Evolutionary conservation across 768 basidiomycete species (phyloP), one percentile per base, ranked within the genome.

Genomic region (Termitomyces heimii): DNA sequence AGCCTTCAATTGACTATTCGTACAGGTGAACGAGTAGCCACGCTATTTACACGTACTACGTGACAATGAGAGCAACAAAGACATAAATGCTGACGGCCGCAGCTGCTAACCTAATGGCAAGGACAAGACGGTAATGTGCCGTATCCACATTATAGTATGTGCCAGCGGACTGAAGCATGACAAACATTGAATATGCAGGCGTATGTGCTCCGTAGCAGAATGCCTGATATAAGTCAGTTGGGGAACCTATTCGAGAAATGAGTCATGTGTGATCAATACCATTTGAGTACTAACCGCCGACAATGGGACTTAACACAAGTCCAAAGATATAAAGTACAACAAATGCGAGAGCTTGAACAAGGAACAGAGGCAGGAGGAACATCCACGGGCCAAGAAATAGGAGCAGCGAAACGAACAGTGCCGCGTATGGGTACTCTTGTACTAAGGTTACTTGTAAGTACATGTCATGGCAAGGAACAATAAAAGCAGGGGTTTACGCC

Each of bases 41-140:
- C 28, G 14, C n/a, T 20, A 35, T 35, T n/a, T 22, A 5, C 5
- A 7, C 52, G 3, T 9, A 4, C 52, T 51, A 58, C 29, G 34
- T 13, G 8, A 50, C 6, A 28, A 64, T 57, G 26, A 64, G 60
- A 22, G 39, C 49, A 57, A 63, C 7, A 5, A 66, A 24, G 4
- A 68, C 56, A 45, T 68, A 68, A 4, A 59, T 35, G 31, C 58
- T 63, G 18, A 67, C 4, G 18, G 35, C 43, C 0, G 60, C 65
- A 20, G 66, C 66, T 13, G 59, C 4, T 37, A 66, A 32, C 42
- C 69, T 63, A 34, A 68, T 74, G 9, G 84, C 63, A 54, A 88
- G 81, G 20, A 90, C 61, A 26, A 91, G 75, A 31, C 84, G 75
- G 64, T 86, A 84, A 67, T 87, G 85, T n/a, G 14, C 74, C 80